Evolutionary conservation across 1,139 yeast genomes (phyloP).

Genomic region (Sugiyamaella grinbergsii): DNA sequence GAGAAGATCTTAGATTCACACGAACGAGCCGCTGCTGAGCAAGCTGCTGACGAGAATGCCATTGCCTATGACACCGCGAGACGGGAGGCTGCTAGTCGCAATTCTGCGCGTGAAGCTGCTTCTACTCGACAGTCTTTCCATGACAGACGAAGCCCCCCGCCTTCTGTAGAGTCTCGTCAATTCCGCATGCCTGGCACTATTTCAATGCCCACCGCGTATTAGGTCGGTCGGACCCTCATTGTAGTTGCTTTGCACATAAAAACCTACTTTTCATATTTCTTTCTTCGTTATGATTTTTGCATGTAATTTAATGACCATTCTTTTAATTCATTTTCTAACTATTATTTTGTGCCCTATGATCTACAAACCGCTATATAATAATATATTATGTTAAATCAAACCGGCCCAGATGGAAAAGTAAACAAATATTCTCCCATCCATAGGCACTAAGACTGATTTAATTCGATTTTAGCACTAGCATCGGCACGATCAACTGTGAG

Average conservation of each 20-base stretch:
- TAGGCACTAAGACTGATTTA: slow-evolving; percentile 26
- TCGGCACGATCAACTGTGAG: slow-evolving; percentile 31
- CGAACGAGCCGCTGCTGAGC: slow-evolving; percentile 13
- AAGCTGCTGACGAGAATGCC: slow-evolving; percentile 14
- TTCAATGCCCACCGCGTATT: slow-evolving; percentile 19
- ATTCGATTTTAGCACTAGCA: slow-evolving; percentile 34
- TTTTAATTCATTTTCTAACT: too few relatives aligned
- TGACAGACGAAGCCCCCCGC: slow-evolving; percentile 13
- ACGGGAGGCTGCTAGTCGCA: slow-evolving; percentile 4
- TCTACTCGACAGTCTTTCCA: not conserved
- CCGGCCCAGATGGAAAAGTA: slow-evolving; percentile 24
- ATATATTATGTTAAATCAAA: slow-evolving; percentile 25
- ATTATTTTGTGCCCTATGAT: not conserved
- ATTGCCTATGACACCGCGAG: slow-evolving; percentile 1
- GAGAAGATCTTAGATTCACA: slow-evolving; percentile 1
- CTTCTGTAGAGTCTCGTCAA: slow-evolving; percentile 11
- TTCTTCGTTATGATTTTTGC: not conserved
- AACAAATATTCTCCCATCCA: slow-evolving; percentile 4
- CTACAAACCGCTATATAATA: not conserved
- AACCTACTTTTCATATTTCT: not conserved
- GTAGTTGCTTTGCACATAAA: not conserved
- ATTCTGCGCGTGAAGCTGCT: not conserved
- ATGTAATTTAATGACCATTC: not conserved
- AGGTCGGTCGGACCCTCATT: not conserved
- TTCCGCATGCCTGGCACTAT: slow-evolving; percentile 22